These are phyloP conservation scores for Gillenia trifoliata DNA, from an alignment of 306 rosid species.

Conservation along the genomic window DNA sequence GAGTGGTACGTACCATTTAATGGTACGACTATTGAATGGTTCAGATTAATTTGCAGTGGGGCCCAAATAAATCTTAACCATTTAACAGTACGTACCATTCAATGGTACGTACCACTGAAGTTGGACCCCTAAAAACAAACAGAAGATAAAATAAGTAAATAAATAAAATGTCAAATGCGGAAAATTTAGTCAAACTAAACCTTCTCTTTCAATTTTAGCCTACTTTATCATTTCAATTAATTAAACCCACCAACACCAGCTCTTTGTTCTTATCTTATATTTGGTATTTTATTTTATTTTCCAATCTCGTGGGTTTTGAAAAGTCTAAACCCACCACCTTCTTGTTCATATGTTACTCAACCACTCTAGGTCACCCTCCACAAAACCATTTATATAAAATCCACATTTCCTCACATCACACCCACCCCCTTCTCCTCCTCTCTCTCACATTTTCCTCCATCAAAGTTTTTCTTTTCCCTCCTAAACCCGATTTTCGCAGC, in stretches of 20 bases:
- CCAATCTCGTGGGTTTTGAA: conserved; percentile 41
- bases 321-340: conserved; percentile 26
- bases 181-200: conserved; percentile 6
- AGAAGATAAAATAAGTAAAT: background rate
- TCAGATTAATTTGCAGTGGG: too few species aligned
- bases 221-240: background rate
- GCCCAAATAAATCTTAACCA: too few species aligned
- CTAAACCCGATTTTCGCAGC: background rate
- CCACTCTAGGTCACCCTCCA: background rate
- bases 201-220: conserved; percentile 16
- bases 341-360: background rate
- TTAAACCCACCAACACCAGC: background rate
- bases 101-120: too few species aligned
- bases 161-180: background rate
- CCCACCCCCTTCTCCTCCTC: background rate
- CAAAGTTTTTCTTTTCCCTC: background rate
- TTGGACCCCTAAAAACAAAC: too few species aligned
- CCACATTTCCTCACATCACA: background rate
- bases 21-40: too few species aligned
- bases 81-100: too few species aligned
- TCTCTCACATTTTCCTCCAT: background rate
- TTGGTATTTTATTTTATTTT: too few species aligned
- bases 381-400: background rate
- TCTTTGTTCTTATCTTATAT: conserved; percentile 32
- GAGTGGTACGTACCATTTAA: too few species aligned